phyloP scores from a whole-genome alignment of 495 filamentous ascomycete genomes.

The Penicillium turbatum region DNA sequence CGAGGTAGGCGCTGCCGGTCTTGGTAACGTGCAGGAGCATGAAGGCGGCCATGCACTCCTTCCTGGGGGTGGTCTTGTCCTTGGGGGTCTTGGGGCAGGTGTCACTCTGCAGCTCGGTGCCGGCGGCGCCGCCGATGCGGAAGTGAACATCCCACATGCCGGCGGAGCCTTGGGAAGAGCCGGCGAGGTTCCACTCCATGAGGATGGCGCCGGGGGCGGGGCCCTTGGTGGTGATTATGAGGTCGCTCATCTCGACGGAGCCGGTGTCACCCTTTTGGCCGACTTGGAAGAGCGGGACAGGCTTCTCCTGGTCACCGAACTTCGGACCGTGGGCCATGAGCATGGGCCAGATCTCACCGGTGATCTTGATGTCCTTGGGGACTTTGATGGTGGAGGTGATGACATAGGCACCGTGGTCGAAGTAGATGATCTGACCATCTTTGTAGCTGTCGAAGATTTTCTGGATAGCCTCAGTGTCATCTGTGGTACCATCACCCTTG shows the following conservation, averaged over 20 bases:
- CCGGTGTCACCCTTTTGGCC: slow-evolving; percentile 76
- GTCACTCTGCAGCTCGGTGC: slow-evolving; percentile 74
- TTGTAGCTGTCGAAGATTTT: slow-evolving; percentile 58
- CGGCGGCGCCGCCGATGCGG: slow-evolving; percentile 74
- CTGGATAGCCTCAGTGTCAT: slow-evolving; percentile 65
- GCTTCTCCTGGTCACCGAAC: slow-evolving; percentile 68
- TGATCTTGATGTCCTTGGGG: slow-evolving; percentile 60
- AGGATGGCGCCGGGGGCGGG: slow-evolving; percentile 82
- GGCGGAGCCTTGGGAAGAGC: slow-evolving; percentile 58
- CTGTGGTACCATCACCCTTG: slow-evolving; percentile 65
- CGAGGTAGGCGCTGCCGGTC: slow-evolving; percentile 69
- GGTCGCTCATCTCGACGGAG: slow-evolving; percentile 75
- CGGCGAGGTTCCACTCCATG: slow-evolving; percentile 84
- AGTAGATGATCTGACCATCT: slow-evolving; percentile 69
- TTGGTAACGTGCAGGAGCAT: slow-evolving; percentile 75
- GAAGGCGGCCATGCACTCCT: slow-evolving; percentile 68
- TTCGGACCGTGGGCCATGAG: slow-evolving; percentile 75
- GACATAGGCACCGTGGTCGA: slow-evolving; percentile 87
- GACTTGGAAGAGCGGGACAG: slow-evolving; percentile 60
- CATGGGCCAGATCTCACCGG: slow-evolving; percentile 87
- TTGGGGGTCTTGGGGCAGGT: slow-evolving; percentile 63
- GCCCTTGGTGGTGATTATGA: slow-evolving; percentile 58
- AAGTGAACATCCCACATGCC: slow-evolving; percentile 93
- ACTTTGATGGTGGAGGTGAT: slow-evolving; percentile 80
- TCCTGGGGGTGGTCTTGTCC: slow-evolving; percentile 48